Conservation (phyloP, 2,329 filamentous ascomycete species). For the Colletotrichum incanum region DNA sequence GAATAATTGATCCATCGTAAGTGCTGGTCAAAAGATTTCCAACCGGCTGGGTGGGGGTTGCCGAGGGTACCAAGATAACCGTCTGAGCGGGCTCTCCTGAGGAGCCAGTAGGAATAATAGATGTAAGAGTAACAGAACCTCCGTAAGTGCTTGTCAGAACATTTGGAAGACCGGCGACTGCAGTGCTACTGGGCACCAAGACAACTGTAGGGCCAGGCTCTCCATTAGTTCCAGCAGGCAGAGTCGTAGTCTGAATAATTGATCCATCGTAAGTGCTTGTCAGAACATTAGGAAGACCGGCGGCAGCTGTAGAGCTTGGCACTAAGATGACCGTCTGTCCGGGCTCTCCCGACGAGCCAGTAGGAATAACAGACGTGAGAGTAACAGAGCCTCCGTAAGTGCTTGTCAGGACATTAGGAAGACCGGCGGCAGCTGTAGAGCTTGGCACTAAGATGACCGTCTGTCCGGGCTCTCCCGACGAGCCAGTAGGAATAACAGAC, state of each 20-base stretch:
- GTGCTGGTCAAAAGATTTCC: too few relatives aligned
- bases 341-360: not conserved
- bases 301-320: not conserved
- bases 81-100: not conserved
- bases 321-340: slow-evolving; percentile 3
- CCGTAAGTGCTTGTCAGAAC: slow-evolving; percentile 12
- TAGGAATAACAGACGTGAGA: not conserved
- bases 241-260: too few relatives aligned
- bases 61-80: not conserved
- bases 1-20: slow-evolving; percentile 7
- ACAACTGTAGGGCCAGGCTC: too few relatives aligned
- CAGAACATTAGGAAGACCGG: not conserved
- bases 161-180: too few relatives aligned
- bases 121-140: not conserved
- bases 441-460: slow-evolving; percentile 11
- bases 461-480: not conserved
- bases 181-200: too few relatives aligned
- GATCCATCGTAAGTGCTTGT: not conserved
- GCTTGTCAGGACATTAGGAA: not conserved
- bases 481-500: not conserved
- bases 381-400: slow-evolving; percentile 18
- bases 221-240: too few relatives aligned
- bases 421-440: not conserved
- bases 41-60: too few relatives aligned
- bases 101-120: not conserved